These are phyloP conservation scores for Adiantum capillusveneris DNA, from an alignment of 75 land plant genomes.

Conservation along the genomic window DNA sequence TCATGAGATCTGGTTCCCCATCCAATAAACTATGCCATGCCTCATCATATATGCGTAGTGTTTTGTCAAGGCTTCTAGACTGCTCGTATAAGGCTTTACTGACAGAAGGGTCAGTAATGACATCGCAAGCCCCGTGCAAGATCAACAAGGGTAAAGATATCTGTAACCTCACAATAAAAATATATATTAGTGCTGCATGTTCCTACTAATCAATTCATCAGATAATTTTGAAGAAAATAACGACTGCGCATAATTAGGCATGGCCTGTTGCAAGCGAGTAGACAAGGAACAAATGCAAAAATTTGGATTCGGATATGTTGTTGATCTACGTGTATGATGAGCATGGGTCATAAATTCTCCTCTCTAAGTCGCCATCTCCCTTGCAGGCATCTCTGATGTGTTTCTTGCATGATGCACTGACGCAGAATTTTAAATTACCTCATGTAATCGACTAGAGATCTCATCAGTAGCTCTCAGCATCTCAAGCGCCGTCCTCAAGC, in stretches of 20 bases:
- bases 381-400: too few relatives aligned
- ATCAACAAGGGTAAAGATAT: slow-evolving; percentile 89
- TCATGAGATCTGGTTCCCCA: slow-evolving; percentile 83
- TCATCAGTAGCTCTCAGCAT: slow-evolving; percentile 75
- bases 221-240: too few relatives aligned
- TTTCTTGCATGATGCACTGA: too few relatives aligned
- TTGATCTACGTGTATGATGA: too few relatives aligned
- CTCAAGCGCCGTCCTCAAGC: slow-evolving; percentile 68
- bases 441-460: slow-evolving; percentile 51
- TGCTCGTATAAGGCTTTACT: slow-evolving; percentile 79
- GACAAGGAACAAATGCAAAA: too few relatives aligned
- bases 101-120: slow-evolving; percentile 85
- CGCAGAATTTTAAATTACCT: slow-evolving; percentile 33
- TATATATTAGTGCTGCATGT: too few relatives aligned
- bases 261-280: too few relatives aligned
- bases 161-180: slow-evolving; percentile 27
- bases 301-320: too few relatives aligned
- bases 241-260: too few relatives aligned
- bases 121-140: slow-evolving; percentile 81
- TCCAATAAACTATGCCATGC: slow-evolving; percentile 79
- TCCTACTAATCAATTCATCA: too few relatives aligned
- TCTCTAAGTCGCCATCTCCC: too few relatives aligned
- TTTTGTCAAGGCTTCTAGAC: slow-evolving; percentile 69
- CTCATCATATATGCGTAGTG: slow-evolving; percentile 50
- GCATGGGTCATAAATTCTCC: too few relatives aligned